phyloP scores from a whole-genome alignment of 345 rosid species.

The Aquilaria yunnanensis region DNA sequence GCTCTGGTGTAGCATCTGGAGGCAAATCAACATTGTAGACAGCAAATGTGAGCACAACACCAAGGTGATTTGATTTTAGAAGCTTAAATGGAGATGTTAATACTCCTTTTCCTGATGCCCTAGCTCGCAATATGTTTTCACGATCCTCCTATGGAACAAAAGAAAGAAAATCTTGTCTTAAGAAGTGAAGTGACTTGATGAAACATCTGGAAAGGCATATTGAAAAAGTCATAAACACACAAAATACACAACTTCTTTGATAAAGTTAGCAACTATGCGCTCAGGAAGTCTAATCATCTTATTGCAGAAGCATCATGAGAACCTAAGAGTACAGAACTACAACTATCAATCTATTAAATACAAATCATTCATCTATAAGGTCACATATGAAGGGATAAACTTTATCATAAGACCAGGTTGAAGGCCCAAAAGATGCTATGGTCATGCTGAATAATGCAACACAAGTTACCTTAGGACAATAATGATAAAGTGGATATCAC shows the following conservation, averaged over 20 bases:
- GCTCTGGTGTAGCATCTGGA: constrained; percentile 60
- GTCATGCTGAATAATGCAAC: too few relatives aligned
- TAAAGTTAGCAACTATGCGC: background rate
- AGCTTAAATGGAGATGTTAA: constrained; percentile 95
- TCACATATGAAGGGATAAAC: too few relatives aligned
- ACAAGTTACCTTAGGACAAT: too few relatives aligned
- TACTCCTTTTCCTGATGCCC: constrained; percentile 93
- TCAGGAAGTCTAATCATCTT: too few relatives aligned
- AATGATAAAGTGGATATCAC: too few relatives aligned
- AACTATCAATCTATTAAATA: too few relatives aligned
- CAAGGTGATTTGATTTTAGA: constrained; percentile 83
- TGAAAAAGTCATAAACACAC: background rate
- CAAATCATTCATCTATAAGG: too few relatives aligned
- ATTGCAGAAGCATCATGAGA: too few relatives aligned
- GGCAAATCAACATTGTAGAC: constrained; percentile 67
- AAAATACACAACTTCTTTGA: background rate
- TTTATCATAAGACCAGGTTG: too few relatives aligned
- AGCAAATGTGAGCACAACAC: constrained; percentile 92
- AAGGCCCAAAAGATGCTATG: too few relatives aligned
- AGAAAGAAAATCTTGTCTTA: constrained; percentile 7
- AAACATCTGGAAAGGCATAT: background rate
- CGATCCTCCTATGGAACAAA: constrained; percentile 68
- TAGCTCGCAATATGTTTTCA: constrained; percentile 86
- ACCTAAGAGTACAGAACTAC: too few relatives aligned
- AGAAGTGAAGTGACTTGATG: background rate